Percentiles rank a stretch among this genome's conserved stretches.
phyloP scores from a whole-genome alignment of 129 eudicot species.

The Deinandra increscens region DNA sequence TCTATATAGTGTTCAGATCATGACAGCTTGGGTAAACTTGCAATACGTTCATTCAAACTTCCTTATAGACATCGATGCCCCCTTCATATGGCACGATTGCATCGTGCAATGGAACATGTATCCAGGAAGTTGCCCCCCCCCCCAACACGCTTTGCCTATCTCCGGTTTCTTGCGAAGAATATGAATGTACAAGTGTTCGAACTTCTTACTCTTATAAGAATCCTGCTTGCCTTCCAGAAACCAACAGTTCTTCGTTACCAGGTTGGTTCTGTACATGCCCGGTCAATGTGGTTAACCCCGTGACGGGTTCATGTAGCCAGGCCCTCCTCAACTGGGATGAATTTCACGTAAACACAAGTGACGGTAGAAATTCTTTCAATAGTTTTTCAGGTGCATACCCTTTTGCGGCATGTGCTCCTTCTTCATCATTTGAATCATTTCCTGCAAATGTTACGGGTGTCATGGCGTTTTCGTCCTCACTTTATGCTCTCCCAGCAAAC shows the following conservation, averaged over 20 bases:
- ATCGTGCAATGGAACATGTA: too few species aligned
- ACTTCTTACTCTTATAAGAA: conserved; percentile 15
- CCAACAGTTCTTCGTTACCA: conserved; percentile 23
- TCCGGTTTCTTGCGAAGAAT: conserved; percentile 28
- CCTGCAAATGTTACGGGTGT: conserved; percentile 29
- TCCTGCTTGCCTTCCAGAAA: conserved; percentile 23
- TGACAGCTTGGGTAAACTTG: too few species aligned
- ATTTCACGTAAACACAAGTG: conserved; percentile 14
- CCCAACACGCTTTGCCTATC: conserved; percentile 23
- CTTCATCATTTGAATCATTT: conserved; percentile 15
- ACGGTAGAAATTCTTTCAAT: conserved; percentile 27
- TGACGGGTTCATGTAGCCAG: conserved; percentile 19
- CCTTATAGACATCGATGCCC: too few species aligned
- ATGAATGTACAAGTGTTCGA: conserved; percentile 26
- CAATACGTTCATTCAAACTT: too few species aligned
- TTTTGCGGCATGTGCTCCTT: conserved; percentile 26
- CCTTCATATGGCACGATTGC: too few species aligned
- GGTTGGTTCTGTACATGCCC: conserved; percentile 31
- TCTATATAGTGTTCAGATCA: too few species aligned
- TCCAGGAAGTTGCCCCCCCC: too few species aligned
- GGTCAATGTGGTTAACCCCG: conserved; percentile 28
- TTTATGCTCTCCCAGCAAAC: too few species aligned
- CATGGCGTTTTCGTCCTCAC: conserved; percentile 31
- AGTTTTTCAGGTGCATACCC: conserved; percentile 18
- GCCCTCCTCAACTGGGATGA: too few species aligned